Evolutionary conservation across 306 rosid genomes (phyloP), one percentile per base, ranked within the genome.

Genomic region (Medicago arabica): DNA sequence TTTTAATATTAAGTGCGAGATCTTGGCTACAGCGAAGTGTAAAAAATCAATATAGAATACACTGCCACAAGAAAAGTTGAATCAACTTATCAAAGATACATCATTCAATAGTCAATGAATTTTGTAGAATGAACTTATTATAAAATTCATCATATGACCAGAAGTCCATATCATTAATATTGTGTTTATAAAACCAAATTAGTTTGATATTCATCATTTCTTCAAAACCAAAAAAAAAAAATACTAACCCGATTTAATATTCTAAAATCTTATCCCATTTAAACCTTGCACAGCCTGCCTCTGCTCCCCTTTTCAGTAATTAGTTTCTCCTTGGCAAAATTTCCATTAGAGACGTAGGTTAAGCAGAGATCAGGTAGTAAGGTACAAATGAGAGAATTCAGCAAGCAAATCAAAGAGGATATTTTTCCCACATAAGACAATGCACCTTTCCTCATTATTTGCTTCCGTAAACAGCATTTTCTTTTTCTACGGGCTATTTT

Each of bases 261-360:
- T 43, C 17, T n/a, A 12, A n/a, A 54, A 25, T 72, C 25, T 38
- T 49, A 39, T 21, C 6, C 41, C 7, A 19, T 16, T 62, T 62
- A 74, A 60, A 17, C 55, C 44, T 44, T 44, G 44, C 69, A 44
- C 70, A 36, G 21, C 77, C n/a, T 23, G 13, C 12, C 59, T 51
- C 49, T 61, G 49, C 47, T 46, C 61, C 59, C 57, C 25, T 64
- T 4, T 19, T 64, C 9, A 21, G 21, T 15, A 9, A 17, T 5
- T 38, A 9, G 28, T 38, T 38, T 38, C 28, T 36, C 69, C 28
- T 36, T 36, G 7, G 14, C 69, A 16, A 59, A 59, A 59, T 59
- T 59, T 59, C 4, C 40, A 59, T 25, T 25, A 59, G 40, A 25
- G 17, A 31, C 25, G 65, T 25, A 59, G 49, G 14, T 19, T 55